Base-by-base conservation (phyloP, 225 moss, liverwort and hornwort genomes). In the Marchantia polymorpha region DNA sequence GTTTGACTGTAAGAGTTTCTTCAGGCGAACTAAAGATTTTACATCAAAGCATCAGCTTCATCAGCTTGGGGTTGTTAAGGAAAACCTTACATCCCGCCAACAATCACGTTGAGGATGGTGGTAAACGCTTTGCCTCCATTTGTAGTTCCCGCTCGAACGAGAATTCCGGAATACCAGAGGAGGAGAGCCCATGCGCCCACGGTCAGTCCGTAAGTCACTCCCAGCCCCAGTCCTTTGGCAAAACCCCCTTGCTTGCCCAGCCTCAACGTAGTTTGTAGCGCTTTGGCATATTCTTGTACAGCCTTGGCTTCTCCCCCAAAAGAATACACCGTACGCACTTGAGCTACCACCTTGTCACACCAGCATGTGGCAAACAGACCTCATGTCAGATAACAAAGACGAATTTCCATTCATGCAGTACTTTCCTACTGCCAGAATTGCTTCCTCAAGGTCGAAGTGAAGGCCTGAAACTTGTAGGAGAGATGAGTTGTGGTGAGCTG, bases 71-170 rank as follows among this genome's bases (percentile, higher is more conserved):
- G 22, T 2, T 10, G 6, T 22, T n/a, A 49, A 20, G 76, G 77
- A 63, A 69, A 51, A 69, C 50, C 88, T 58, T 86, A 89, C 88
- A 86, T 89, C 74, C 85, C 88, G 65, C 84, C 86, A 78, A 86
- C 86, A 74, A 84, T 86, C 50, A 86, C 84, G 59, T 84, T 89
- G 54, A 89, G 82, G 77, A 86, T 86, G 82, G 86, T 84, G 70
- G 88, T 84, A 56, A 89, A 86, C 27, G 88, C 88, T 82, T 82
- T 86, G 80, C 87, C 87, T 70, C 87, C 87, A 27, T 88, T 88
- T 4, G 87, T 88, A 65, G 83, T 85, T 78, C 84, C 84, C 26
- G 83, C 78, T 63, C 79, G 73, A 68, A 89, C 89, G 77, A 89
- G 74, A 47, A 86, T 83, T 49, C 86, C 84, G 6, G 86, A 84